Conservation (phyloP, 257 asterid species). For the Jaltomata sinuosa region DNA sequence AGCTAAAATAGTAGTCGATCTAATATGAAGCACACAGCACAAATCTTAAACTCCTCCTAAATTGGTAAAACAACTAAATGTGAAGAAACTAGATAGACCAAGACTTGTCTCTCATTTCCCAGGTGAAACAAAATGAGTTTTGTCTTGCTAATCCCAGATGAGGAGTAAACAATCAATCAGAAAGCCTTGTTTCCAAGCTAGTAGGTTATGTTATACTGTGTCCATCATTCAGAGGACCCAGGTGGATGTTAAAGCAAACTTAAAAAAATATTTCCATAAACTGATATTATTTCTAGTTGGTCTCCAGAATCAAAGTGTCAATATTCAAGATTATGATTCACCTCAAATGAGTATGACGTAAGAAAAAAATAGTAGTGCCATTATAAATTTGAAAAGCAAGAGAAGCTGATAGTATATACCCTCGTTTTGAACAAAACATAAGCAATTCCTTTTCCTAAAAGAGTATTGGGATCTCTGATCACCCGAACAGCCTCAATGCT, state of each 20-base stretch:
- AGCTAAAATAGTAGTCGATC: neutral
- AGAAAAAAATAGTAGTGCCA: neutral
- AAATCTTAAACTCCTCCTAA: neutral
- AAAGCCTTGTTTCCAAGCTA: neutral
- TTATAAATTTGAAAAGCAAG: neutral
- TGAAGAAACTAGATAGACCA: neutral
- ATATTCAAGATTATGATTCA: neutral
- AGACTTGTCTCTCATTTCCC: neutral
- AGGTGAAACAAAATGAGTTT: neutral
- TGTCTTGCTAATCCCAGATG: neutral
- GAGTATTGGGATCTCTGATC: constrained; percentile 85
- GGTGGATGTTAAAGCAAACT: neutral
- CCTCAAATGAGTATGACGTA: neutral
- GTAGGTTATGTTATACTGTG: neutral
- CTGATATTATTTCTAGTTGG: neutral
- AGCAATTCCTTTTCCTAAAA: constrained; percentile 92
- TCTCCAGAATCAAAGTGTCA: neutral
- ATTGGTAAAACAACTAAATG: neutral
- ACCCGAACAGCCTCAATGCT: constrained; percentile 85
- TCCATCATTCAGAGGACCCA: neutral
- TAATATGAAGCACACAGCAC: neutral
- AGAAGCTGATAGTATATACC: constrained; percentile 42
- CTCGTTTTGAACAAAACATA: constrained; percentile 74
- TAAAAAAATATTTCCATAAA: neutral
- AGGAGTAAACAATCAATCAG: neutral